Conservation (phyloP, 164 flowering plant genomes). For the Sextonia rubra region DNA sequence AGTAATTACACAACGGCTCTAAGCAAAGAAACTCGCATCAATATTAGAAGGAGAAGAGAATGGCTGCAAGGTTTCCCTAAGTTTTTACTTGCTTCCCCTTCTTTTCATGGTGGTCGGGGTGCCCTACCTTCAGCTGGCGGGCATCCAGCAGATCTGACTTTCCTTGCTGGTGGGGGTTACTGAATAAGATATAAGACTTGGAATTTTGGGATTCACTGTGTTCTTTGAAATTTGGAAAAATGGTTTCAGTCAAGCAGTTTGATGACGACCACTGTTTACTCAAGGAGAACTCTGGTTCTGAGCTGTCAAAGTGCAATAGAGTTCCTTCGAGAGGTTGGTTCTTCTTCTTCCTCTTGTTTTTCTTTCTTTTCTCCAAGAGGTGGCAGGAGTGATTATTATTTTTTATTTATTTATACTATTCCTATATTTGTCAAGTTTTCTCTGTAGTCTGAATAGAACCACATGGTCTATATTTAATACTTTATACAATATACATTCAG, state of each 20-base stretch:
- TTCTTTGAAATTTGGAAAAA: constrained; percentile 8
- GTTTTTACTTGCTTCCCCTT: constrained; percentile 37
- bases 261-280: constrained; percentile 18
- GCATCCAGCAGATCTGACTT: constrained; percentile 41
- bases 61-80: constrained; percentile 25
- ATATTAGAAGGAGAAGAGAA: constrained; percentile 26
- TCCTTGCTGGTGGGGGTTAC: constrained; percentile 41
- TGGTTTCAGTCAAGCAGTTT: constrained; percentile 23
- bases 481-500: neutral
- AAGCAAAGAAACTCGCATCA: constrained; percentile 18
- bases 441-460: too few species aligned
- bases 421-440: neutral
- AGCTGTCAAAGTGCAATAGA: constrained; percentile 10
- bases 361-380: too few species aligned
- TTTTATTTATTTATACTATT: too few species aligned
- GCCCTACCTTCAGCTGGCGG: constrained; percentile 49
- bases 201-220: neutral
- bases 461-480: too few species aligned
- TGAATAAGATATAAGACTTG: neutral
- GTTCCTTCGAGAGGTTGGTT: constrained; percentile 17
- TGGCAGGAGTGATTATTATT: too few species aligned
- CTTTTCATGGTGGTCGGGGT: constrained; percentile 43
- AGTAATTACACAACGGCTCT: constrained; percentile 29
- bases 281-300: constrained; percentile 13
- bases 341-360: neutral